Percentiles rank a stretch among this genome's conserved stretches.
phyloP scores from a whole-genome alignment of 306 rosid genomes.

The Mucuna pruriens region DNA sequence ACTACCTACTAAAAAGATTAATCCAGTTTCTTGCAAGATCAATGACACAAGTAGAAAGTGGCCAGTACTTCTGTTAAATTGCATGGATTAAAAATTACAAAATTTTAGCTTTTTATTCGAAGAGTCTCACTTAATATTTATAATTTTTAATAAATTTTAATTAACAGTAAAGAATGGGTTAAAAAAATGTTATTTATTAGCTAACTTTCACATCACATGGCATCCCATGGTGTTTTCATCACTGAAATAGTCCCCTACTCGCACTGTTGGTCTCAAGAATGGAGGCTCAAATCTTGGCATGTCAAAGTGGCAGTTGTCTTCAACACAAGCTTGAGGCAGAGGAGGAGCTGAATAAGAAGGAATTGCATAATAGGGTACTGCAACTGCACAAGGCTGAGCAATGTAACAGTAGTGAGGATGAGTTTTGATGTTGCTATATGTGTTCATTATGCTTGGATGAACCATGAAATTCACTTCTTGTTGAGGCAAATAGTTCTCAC shows the following conservation, averaged over 20 bases:
- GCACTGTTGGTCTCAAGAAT: slow-evolving; percentile 30
- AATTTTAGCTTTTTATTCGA: too few species aligned
- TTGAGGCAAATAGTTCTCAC: not conserved
- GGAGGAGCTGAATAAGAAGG: slow-evolving; percentile 33
- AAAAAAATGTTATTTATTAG: too few species aligned
- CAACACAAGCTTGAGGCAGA: slow-evolving; percentile 18
- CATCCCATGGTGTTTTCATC: slow-evolving; percentile 54
- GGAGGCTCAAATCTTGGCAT: slow-evolving; percentile 23
- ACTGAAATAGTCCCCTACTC: slow-evolving; percentile 49
- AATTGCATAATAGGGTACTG: slow-evolving; percentile 37
- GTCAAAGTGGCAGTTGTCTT: slow-evolving; percentile 25
- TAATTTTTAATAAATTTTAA: too few species aligned
- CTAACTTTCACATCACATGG: slow-evolving; percentile 43
- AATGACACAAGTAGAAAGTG: not conserved
- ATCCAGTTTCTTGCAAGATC: not conserved
- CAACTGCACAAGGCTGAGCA: slow-evolving; percentile 42
- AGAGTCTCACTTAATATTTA: too few species aligned
- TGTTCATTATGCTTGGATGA: slow-evolving; percentile 24
- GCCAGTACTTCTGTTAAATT: too few species aligned
- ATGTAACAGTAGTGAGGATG: slow-evolving; percentile 35
- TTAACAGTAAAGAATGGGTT: too few species aligned
- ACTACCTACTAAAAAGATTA: not conserved
- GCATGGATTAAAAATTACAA: too few species aligned
- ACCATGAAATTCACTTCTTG: slow-evolving; percentile 25
- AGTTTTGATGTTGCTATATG: not conserved